Base-by-base conservation (phyloP, 441 rosid species). In the Corymbia citriodora region DNA sequence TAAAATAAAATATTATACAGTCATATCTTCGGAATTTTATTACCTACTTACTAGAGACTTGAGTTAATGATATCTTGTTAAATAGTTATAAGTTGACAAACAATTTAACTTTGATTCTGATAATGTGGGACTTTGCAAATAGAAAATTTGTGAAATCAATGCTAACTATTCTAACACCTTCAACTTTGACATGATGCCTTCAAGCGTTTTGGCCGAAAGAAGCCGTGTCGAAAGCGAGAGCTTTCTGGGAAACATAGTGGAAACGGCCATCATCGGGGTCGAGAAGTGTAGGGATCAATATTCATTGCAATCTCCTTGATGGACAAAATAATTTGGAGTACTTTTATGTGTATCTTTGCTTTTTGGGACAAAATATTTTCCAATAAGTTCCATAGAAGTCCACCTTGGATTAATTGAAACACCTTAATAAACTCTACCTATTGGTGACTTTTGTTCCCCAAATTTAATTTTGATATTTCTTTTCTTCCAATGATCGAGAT, bases 71-170 rank as follows among this genome's bases (percentile, higher is more conserved):
- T 23, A 23, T 23, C 2, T 10, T 57, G 63, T 0, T 57, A 23
- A 25, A 10, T 61, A 29, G 23, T 4, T 57, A 61, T 61, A 61
- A 10, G 3, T 61, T 0, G 3, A 63, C 16, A 14, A 6, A 29
- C 8, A 0, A 29, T 65, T 0, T 65, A 65, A 65, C 13, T 14
- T 16, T 18, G 0, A 3, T 15, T 65, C 6, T 61, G 16, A 11
- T 61, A 27, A 61, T 3, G 31, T 61, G 31, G 14, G 31, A 61
- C 68, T 61, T 61, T 61, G n/a, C 29, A 2, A 3, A 61, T 25
- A 27, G 16, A 61, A 61, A 25, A 3, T 61, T 10, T 61, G 31
- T 25, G 72, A 4, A 65, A n/a, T 14, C 72, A 14, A 14, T n/a
- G 9, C 18, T 65, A 8, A 63, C 31, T 61, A 27, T 27, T 61